These are phyloP conservation scores for Hibiscus trionum DNA, from an alignment of 345 rosid genomes.

Conservation along the genomic window DNA sequence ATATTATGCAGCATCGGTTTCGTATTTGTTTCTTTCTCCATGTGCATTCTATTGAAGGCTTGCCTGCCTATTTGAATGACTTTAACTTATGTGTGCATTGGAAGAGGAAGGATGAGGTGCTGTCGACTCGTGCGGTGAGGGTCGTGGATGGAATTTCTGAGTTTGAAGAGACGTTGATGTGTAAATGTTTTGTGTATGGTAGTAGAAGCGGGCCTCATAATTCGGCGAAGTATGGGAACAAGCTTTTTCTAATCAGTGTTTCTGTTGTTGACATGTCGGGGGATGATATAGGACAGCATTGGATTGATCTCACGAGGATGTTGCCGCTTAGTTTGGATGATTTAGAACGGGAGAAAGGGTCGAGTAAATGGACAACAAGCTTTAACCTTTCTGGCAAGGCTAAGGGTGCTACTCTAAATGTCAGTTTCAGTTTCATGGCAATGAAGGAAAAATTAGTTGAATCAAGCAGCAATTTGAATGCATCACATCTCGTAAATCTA, in stretches of 20 bases:
- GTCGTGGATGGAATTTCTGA: slow-evolving; percentile 45
- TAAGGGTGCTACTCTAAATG: slow-evolving; percentile 55
- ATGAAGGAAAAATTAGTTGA: slow-evolving; percentile 21
- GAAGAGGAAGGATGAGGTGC: slow-evolving; percentile 62
- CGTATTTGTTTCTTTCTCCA: slow-evolving; percentile 61
- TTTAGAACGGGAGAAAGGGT: slow-evolving; percentile 45
- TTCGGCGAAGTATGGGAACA: slow-evolving; percentile 52
- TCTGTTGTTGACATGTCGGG: slow-evolving; percentile 40
- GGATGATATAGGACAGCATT: slow-evolving; percentile 51
- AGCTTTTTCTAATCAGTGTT: slow-evolving; percentile 45
- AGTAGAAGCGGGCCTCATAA: slow-evolving; percentile 47
- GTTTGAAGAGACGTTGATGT: slow-evolving; percentile 64
- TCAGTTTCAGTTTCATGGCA: slow-evolving; percentile 58
- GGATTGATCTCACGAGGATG: slow-evolving; percentile 72
- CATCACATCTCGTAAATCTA: slow-evolving; percentile 23
- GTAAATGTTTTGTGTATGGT: slow-evolving; percentile 51
- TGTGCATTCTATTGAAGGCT: slow-evolving; percentile 70
- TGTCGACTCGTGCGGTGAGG: slow-evolving; percentile 38
- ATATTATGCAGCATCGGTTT: slow-evolving; percentile 46
- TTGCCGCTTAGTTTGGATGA: slow-evolving; percentile 67
- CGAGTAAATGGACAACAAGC: slow-evolving; percentile 66
- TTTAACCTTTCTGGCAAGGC: slow-evolving; percentile 59
- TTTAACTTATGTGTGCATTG: slow-evolving; percentile 49
- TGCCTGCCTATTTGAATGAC: slow-evolving; percentile 43
- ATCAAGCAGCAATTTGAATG: slow-evolving; percentile 24